Conservation (phyloP, 768 basidiomycete species). For the Suillus sp. region DNA sequence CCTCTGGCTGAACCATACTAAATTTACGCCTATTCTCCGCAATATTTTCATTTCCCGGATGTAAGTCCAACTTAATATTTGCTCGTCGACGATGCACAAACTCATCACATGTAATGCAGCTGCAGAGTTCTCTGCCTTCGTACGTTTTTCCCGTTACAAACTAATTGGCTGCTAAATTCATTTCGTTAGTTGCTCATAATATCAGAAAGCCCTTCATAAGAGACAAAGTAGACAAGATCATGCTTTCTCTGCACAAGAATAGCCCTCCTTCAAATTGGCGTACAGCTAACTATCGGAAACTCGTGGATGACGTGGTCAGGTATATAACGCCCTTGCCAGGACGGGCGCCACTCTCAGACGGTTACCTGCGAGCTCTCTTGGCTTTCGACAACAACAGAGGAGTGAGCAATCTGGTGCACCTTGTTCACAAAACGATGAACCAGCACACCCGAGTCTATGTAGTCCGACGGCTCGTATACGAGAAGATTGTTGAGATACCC, state of each 20-base stretch:
- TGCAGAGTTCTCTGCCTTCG: constrained; percentile 50
- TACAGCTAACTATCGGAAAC: constrained; percentile 17
- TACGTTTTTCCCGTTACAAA: constrained; percentile 28
- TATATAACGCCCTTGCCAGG: background rate
- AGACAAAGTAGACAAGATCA: constrained; percentile 11
- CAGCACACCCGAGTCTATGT: background rate
- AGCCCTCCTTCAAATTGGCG: constrained; percentile 2
- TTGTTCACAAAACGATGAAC: constrained; percentile 22
- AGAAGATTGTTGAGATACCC: constrained; percentile 31
- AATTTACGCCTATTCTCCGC: constrained; percentile 26
- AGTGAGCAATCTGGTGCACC: constrained; percentile 27
- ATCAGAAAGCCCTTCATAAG: constrained; percentile 7
- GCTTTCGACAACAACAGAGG: constrained; percentile 19
- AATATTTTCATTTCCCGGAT: constrained; percentile 49
- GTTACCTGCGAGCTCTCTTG: constrained; percentile 20
- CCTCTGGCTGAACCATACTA: constrained; percentile 16
- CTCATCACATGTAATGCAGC: constrained; percentile 30
- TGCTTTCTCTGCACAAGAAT: constrained; percentile 17
- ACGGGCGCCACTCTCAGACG: background rate
- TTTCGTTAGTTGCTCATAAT: constrained; percentile 38
- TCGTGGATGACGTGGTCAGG: constrained; percentile 12
- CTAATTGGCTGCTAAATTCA: constrained; percentile 18
- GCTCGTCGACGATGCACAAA: background rate
- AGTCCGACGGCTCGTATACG: constrained; percentile 35
- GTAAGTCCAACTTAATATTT: constrained; percentile 34